Evolutionary conservation across 352 stramenopile species (phyloP).

Genomic region (Globisporangium heterothallicum): DNA sequence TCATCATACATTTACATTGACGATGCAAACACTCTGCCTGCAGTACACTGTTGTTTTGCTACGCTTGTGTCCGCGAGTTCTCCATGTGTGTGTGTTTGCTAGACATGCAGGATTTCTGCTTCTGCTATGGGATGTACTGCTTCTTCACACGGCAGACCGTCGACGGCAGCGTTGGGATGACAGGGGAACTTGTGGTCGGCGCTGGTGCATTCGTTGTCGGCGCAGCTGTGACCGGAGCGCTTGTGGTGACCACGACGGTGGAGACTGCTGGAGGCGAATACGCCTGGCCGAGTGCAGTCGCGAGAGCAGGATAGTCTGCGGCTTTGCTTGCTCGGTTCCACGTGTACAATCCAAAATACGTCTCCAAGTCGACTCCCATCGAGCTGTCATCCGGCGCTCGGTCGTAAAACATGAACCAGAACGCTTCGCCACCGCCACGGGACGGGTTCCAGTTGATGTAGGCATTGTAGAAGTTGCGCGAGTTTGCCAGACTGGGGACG

Average conservation of each 20-base stretch:
- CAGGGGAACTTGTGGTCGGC: not conserved
- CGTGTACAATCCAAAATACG: slow-evolving; percentile 74
- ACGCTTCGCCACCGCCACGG: slow-evolving; percentile 38
- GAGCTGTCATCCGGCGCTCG: slow-evolving; percentile 42
- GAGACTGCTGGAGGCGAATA: not conserved
- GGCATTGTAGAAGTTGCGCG: slow-evolving; percentile 50
- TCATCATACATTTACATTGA: slow-evolving; percentile 10
- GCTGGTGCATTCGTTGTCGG: slow-evolving; percentile 9
- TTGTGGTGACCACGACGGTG: slow-evolving; percentile 6
- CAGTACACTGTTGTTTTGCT: not conserved
- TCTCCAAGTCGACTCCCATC: slow-evolving; percentile 47
- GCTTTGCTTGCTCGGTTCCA: slow-evolving; percentile 31
- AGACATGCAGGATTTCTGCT: not conserved
- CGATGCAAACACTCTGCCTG: not conserved
- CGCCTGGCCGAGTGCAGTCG: slow-evolving; percentile 8
- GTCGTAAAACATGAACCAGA: slow-evolving; percentile 85
- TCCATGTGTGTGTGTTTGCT: not conserved
- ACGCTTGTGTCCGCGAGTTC: too few relatives aligned
- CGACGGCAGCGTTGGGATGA: slow-evolving; percentile 4
- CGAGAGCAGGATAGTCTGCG: slow-evolving; percentile 29
- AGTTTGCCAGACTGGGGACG: slow-evolving; percentile 42
- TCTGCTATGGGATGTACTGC: slow-evolving; percentile 15
- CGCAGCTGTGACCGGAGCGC: not conserved
- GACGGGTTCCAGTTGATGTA: slow-evolving; percentile 57
- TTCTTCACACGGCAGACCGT: slow-evolving; percentile 38